Evolutionary conservation across 345 rosid species (phyloP).

Genomic region (Lepidium aucheri): DNA sequence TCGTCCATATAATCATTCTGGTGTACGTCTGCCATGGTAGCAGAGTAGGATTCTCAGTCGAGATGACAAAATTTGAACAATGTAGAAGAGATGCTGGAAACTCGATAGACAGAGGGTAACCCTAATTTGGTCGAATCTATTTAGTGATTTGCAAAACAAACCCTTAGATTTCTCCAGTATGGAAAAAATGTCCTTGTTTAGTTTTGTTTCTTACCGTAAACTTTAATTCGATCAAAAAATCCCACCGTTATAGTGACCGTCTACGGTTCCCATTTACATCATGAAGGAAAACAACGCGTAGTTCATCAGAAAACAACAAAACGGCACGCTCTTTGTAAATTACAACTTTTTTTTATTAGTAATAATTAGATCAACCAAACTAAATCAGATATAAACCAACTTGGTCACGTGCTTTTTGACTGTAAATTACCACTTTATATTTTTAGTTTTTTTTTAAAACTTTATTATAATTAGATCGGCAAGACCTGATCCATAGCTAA

Average conservation of each 20-base stretch:
- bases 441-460: too few species aligned
- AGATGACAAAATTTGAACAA: not conserved
- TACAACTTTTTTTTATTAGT: too few species aligned
- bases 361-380: too few species aligned
- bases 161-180: not conserved
- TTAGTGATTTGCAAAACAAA: not conserved
- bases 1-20: not conserved
- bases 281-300: too few species aligned
- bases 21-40: constrained; percentile 1
- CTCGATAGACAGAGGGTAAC: not conserved
- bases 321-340: too few species aligned
- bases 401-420: too few species aligned
- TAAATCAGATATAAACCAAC: too few species aligned
- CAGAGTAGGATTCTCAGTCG: not conserved
- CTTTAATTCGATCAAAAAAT: not conserved
- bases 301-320: not conserved
- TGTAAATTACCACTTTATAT: too few species aligned
- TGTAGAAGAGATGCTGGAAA: not conserved
- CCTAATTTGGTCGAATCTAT: constrained; percentile 1
- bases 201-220: not conserved
- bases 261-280: too few species aligned
- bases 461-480: too few species aligned
- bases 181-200: too few species aligned
- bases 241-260: not conserved
- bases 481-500: too few species aligned